Evolutionary conservation across 1,284 basidiomycete genomes (phyloP).

Genomic region (Apiotrichum gracile): DNA sequence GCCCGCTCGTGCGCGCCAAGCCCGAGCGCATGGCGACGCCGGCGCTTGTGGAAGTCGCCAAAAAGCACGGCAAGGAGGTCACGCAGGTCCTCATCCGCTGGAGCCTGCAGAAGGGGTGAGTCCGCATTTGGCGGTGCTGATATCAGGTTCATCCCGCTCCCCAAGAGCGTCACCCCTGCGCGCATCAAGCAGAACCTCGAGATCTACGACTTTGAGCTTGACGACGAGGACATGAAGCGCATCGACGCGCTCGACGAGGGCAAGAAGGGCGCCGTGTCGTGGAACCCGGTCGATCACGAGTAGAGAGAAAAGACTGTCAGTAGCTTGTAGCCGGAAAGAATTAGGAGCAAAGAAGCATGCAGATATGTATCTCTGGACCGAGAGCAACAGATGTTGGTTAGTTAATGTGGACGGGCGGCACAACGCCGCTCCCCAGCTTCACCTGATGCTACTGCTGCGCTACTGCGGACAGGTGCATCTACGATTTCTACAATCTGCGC

Average conservation of each 20-base stretch:
- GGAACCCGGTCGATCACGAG: constrained; percentile 60
- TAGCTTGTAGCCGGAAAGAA: not conserved
- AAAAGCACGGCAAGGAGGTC: constrained; percentile 59
- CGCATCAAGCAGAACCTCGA: constrained; percentile 65
- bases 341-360: not conserved
- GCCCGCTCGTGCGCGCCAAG: constrained; percentile 61
- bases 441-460: no score
- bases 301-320: not conserved
- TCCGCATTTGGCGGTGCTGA: constrained; percentile 7
- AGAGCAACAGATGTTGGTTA: no score
- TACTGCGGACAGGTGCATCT: no score
- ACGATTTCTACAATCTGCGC: no score
- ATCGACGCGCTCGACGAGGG: constrained; percentile 63
- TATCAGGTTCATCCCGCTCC: constrained; percentile 60
- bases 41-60: constrained; percentile 53
- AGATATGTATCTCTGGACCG: no score
- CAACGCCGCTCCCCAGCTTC: no score
- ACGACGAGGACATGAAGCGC: constrained; percentile 56
- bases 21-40: constrained; percentile 52
- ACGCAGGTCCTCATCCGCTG: constrained; percentile 74
- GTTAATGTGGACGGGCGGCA: no score
- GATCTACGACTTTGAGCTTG: constrained; percentile 65
- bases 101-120: constrained; percentile 73
- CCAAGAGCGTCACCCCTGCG: constrained; percentile 63
- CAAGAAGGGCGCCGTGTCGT: constrained; percentile 56